Evolutionary conservation across 2,329 filamentous ascomycete genomes (phyloP), one percentile per base, ranked within the genome.

Genomic region (Trichoderma brevicompactum): DNA sequence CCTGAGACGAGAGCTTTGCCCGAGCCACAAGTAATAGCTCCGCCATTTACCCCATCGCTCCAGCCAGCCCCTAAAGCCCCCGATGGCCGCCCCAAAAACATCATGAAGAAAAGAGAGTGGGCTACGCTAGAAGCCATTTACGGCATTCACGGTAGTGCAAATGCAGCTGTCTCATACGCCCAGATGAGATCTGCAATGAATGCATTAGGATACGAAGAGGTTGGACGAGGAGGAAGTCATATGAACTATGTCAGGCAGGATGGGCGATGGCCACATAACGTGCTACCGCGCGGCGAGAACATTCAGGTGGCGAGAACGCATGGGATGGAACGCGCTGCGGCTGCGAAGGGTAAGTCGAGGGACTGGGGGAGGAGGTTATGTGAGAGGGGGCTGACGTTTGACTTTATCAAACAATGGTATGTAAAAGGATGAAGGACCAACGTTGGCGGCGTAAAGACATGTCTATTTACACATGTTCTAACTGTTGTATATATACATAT

Each of bases 21-120:
- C 13, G 36, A 40, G 6, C 10, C 52, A 9, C 36, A 15, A n/a
- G 17, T 6, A 17, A 17, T 19, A 17, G n/a, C 43, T 10, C 43
- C 43, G 7, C 19, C 38, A 54, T 28, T 36, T 7, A n/a, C 2
- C 36, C 0, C 7, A 15, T 28, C 52, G 13, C 12, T 23, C 52
- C 17, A 41, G 19, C n/a, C 52, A 23, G 7, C 15, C 6, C 36
- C 52, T 36, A 54, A 54, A 4, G 52, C 52, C 13, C 66, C 65
- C 2, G 68, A 72, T 49, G 48, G 56, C 5, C 23, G 7, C 2
- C 56, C 52, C 9, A 65, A 58, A 23, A 28, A 13, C 7, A 0
- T 34, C n/a, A 66, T 72, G 5, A 69, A 67, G 28, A 72, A 72
- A 54, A 55, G 66, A 2, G 50, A 63, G 2, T 70, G 67, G 68